Evolutionary conservation across 129 eudicot genomes (phyloP), one percentile per base, ranked within the genome.

Genomic region (Glebionis coronaria): DNA sequence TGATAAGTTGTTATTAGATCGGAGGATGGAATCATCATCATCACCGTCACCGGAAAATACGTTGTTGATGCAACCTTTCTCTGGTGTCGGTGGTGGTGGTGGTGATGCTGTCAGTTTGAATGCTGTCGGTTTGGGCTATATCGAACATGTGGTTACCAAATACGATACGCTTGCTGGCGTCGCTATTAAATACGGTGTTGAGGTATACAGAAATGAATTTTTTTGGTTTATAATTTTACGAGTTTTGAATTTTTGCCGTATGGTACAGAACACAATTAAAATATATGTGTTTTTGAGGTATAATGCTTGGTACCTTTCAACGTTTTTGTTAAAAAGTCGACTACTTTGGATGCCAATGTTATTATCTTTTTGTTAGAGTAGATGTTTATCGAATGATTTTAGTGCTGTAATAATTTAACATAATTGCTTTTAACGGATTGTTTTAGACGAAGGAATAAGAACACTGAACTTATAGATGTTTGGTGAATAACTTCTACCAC

Each of bases 101-200:
- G 61, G 62, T 67, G 79, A 56, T 54, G 83, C 73, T 56, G 70
- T 23, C n/a, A n/a, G n/a, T n/a, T n/a, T n/a, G n/a, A n/a, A n/a
- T n/a, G n/a, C n/a, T 40, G 78, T 72, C 51, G 88, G 84, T 18
- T 35, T 45, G 27, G 80, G 78, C 14, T 88, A 76, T 69, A 83
- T 92, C 25, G 76, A 82, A 42, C 98, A 92, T 67, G 69, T 64
- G 12, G 96, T 92, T 5, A 66, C 95, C 38, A 88, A 84, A 78
- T 84, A 76, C 64, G 98, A 92, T 84, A 92, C 98, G 20, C 85
- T 92, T 19, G 95, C 98, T 14, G 98, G 98, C 16, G 89, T 92
- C n/a, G 98, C 98, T 2, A 92, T 92, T 12, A 86, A 87, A 66
- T 92, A 92, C 44, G 98, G 98, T 5, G 98, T 92, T 11, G 98